Evolutionary conservation across 2,329 filamentous ascomycete genomes (phyloP).

Genomic region (Aspergillus neoniger): DNA sequence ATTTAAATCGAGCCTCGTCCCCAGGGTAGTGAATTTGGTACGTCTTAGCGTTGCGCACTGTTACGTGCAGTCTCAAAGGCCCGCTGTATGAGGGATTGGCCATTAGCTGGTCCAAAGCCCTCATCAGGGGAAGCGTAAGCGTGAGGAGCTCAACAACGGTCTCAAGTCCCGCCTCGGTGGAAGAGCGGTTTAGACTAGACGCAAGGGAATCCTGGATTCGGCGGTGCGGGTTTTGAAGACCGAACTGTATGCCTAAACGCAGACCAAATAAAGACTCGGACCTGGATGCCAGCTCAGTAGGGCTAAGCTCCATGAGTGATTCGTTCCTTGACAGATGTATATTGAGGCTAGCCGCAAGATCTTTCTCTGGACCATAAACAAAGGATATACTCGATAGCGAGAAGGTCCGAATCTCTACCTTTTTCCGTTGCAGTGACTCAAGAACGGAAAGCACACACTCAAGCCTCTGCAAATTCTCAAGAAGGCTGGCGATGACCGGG

Average conservation of each 20-base stretch:
- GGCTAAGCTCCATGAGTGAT: conserved; percentile 23
- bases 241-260: conserved; percentile 37
- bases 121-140: conserved; percentile 42
- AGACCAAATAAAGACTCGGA: conserved; percentile 30
- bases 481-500: conserved; percentile 36
- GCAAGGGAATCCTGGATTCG: conserved; percentile 44
- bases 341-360: conserved; percentile 34
- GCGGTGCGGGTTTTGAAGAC: conserved; percentile 41
- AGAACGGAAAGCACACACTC: conserved; percentile 40
- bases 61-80: conserved; percentile 34
- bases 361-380: conserved; percentile 33
- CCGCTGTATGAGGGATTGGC: conserved; percentile 25
- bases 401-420: conserved; percentile 34
- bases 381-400: conserved; percentile 41
- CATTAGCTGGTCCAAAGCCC: conserved; percentile 39
- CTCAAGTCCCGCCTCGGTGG: conserved; percentile 33
- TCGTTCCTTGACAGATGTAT: conserved; percentile 30
- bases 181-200: conserved; percentile 36
- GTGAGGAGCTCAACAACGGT: conserved; percentile 34
- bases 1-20: conserved; percentile 35
- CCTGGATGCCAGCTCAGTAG: conserved; percentile 24
- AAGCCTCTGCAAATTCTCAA: conserved; percentile 42
- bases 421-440: conserved; percentile 37
- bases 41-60: conserved; percentile 37
- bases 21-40: conserved; percentile 41